Percentiles rank a stretch among this genome's conserved stretches.
These are phyloP conservation scores for Rhynchosporium secalis DNA, from an alignment of 2,329 filamentous ascomycete genomes.

Conservation along the genomic window DNA sequence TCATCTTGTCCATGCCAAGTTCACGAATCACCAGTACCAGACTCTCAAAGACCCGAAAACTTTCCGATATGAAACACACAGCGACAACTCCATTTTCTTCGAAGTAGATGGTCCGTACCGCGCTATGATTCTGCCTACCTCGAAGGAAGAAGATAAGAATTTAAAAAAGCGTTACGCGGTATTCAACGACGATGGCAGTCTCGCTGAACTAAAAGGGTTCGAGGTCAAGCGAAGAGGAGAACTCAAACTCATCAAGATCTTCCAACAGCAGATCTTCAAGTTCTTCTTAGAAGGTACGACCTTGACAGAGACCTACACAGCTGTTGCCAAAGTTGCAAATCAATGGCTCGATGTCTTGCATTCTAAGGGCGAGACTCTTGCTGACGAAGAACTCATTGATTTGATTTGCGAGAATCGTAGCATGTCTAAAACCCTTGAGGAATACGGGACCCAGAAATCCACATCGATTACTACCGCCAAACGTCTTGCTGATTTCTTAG, in stretches of 20 bases:
- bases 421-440: conserved; percentile 95
- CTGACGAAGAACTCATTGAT: conserved; percentile 96
- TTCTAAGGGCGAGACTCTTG: conserved; percentile 82
- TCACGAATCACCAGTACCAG: conserved; percentile 98
- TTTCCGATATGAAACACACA: conserved; percentile 93
- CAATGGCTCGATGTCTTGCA: conserved; percentile 95
- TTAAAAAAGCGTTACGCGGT: conserved; percentile 99
- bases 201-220: conserved; percentile 95
- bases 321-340: conserved; percentile 93
- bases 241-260: conserved; percentile 99
- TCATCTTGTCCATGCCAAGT: conserved; percentile 89
- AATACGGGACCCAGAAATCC: conserved; percentile 94
- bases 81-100: conserved; percentile 99
- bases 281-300: conserved; percentile 94
- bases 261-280: conserved; percentile 98
- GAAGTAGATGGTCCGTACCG: conserved; percentile 97
- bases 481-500: conserved; percentile 91
- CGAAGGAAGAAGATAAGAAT: conserved; percentile 99
- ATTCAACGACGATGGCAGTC: conserved; percentile 94
- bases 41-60: conserved; percentile 75
- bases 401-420: conserved; percentile 99
- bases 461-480: conserved; percentile 99
- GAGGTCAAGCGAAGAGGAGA: conserved; percentile 97
- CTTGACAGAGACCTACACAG: conserved; percentile 81
- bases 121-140: conserved; percentile 95